Percentiles rank a stretch among this genome's conserved stretches.
Conservation (phyloP, 768 basidiomycete species). For the Leucocoprinus leucothites region DNA sequence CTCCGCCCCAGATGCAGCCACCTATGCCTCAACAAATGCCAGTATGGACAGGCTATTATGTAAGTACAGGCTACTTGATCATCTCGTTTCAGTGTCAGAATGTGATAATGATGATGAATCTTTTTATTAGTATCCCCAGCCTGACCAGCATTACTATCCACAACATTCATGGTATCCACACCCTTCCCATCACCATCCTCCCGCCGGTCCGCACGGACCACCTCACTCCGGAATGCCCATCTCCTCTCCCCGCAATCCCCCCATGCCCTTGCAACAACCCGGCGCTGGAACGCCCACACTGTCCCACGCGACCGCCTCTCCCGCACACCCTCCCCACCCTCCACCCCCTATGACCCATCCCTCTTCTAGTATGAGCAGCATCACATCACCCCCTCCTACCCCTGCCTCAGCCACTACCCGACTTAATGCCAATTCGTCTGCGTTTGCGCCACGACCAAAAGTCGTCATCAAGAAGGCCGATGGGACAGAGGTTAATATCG, state of each 20-base stretch:
- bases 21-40: constrained; percentile 39
- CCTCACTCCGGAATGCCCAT: constrained; percentile 55
- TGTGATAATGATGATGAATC: constrained; percentile 9
- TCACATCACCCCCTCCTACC: constrained; percentile 68
- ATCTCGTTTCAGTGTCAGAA: constrained; percentile 7
- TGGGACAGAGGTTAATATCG: constrained; percentile 63
- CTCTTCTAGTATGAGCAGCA: constrained; percentile 42
- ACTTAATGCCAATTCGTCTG: constrained; percentile 59
- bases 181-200: constrained; percentile 49
- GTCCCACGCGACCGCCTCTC: constrained; percentile 50
- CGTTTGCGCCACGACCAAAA: constrained; percentile 53
- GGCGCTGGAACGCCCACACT: constrained; percentile 68
- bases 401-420: constrained; percentile 51
- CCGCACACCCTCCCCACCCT: constrained; percentile 42
- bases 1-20: constrained; percentile 38
- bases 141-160: constrained; percentile 46
- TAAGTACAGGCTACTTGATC: constrained; percentile 35
- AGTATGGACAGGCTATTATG: constrained; percentile 53
- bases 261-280: constrained; percentile 42
- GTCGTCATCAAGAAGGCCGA: constrained; percentile 61
- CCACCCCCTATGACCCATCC: constrained; percentile 46
- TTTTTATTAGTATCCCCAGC: constrained; percentile 33
- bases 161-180: constrained; percentile 36
- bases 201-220: constrained; percentile 45
- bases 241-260: constrained; percentile 65